These are phyloP conservation scores for Yamadazyma sp. DNA, from an alignment of 805 yeast species.

Conservation along the genomic window DNA sequence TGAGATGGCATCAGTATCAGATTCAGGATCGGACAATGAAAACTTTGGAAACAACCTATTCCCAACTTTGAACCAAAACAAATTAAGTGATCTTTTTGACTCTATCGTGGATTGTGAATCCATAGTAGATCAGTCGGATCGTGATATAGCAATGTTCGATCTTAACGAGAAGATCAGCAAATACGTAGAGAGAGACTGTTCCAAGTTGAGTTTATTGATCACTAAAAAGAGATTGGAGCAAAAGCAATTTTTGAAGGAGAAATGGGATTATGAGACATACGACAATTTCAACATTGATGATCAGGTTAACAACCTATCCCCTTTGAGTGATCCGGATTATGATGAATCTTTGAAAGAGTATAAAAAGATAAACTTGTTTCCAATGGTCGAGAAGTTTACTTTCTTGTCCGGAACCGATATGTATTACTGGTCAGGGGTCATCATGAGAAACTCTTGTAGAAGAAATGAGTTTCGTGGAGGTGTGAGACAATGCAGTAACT, in stretches of 20 bases:
- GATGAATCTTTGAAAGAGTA: constrained; percentile 46
- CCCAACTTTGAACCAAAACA: constrained; percentile 12
- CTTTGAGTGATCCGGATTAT: constrained; percentile 27
- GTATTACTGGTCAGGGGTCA: constrained; percentile 97
- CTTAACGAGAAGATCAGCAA: constrained; percentile 33
- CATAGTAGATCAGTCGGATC: constrained; percentile 27
- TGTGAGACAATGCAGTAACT: constrained; percentile 90
- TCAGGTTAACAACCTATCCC: constrained; percentile 14
- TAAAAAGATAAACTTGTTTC: constrained; percentile 69
- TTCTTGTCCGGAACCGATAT: constrained; percentile 70
- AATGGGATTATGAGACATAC: constrained; percentile 44
- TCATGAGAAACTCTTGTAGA: constrained; percentile 93
- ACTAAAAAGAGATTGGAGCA: constrained; percentile 34
- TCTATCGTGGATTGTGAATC: constrained; percentile 35
- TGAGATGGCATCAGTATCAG: constrained; percentile 18
- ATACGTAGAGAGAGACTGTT: constrained; percentile 33
- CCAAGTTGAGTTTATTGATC: constrained; percentile 29
- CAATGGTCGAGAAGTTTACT: constrained; percentile 89
- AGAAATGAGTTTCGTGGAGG: constrained; percentile 86
- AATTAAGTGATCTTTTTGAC: constrained; percentile 31
- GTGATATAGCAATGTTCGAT: constrained; percentile 34
- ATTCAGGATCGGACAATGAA: constrained; percentile 16
- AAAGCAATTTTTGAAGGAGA: constrained; percentile 28
- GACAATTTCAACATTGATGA: constrained; percentile 40
- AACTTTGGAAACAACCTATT: constrained; percentile 9